These are phyloP conservation scores for Xylaria bambusicola DNA, from an alignment of 495 filamentous ascomycete species.

Conservation along the genomic window DNA sequence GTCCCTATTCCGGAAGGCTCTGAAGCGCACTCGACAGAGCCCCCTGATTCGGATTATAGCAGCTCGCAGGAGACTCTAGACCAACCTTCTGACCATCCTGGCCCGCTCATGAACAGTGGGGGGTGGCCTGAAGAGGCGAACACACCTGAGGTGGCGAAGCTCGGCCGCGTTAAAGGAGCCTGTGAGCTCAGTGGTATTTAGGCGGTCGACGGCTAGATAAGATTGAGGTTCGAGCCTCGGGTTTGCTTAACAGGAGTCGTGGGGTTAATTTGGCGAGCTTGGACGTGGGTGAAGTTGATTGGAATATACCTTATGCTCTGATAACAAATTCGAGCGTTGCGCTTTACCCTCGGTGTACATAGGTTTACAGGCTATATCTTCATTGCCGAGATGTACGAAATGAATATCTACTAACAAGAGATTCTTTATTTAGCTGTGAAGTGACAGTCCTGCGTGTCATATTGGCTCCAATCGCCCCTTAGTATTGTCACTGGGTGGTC, in stretches of 20 bases:
- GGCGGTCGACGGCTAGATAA: not conserved
- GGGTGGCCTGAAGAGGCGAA: constrained; percentile 13
- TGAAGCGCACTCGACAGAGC: constrained; percentile 49
- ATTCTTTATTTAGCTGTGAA: too few species aligned
- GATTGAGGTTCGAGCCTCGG: not conserved
- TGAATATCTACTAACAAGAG: too few species aligned
- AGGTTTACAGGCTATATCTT: too few species aligned
- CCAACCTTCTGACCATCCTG: constrained; percentile 35
- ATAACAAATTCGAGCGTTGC: not conserved
- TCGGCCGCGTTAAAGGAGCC: constrained; percentile 17
- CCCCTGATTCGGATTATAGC: constrained; percentile 40
- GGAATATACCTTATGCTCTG: not conserved
- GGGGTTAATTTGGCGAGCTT: not conserved
- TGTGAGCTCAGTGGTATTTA: constrained; percentile 29
- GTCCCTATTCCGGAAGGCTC: constrained; percentile 62
- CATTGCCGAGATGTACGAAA: too few species aligned
- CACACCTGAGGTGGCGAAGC: not conserved
- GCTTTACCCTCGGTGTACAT: not conserved
- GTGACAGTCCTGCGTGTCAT: too few species aligned
- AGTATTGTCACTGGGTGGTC: too few species aligned
- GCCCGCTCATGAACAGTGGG: constrained; percentile 29
- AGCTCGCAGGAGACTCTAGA: constrained; percentile 40
- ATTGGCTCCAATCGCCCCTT: too few species aligned
- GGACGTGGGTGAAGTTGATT: not conserved
- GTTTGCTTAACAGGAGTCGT: not conserved